Evolutionary conservation across 148 eudicot species (phyloP).

Genomic region (Cornus controversa): DNA sequence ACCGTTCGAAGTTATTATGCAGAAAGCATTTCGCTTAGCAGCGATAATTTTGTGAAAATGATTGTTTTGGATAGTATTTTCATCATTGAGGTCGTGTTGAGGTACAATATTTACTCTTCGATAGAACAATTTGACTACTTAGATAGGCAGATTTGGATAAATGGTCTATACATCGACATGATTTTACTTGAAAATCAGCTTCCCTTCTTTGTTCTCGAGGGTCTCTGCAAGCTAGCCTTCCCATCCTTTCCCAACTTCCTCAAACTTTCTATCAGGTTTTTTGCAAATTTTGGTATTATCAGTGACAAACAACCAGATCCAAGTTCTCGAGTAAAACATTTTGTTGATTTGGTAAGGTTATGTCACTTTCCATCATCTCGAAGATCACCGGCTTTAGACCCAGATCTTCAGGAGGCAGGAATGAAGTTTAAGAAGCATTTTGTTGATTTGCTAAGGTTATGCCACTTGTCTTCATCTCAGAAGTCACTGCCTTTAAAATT

Average conservation of each 20-base stretch:
- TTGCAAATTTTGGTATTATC: background rate
- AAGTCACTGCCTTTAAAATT: background rate
- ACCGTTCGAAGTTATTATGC: too few relatives aligned
- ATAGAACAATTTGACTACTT: conserved; percentile 5
- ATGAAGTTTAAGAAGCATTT: conserved; percentile 28
- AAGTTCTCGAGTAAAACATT: too few relatives aligned
- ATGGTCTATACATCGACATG: conserved; percentile 22
- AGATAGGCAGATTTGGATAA: conserved; percentile 10
- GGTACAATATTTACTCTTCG: conserved; percentile 14
- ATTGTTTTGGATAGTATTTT: conserved; percentile 9
- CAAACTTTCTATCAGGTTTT: background rate
- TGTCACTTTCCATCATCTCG: too few relatives aligned
- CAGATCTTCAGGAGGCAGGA: conserved; percentile 28
- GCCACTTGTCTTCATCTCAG: background rate
- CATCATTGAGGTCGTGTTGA: conserved; percentile 35
- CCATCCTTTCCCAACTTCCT: background rate
- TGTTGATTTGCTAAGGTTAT: conserved; percentile 26
- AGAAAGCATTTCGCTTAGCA: too few relatives aligned
- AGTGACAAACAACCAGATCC: background rate
- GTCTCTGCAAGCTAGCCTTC: conserved; percentile 17
- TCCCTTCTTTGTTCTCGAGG: conserved; percentile 30
- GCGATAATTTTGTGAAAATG: too few relatives aligned
- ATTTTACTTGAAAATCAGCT: conserved; percentile 36
- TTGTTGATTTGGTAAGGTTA: too few relatives aligned
- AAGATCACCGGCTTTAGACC: too few relatives aligned